phyloP scores from a whole-genome alignment of 306 rosid species.

The Sicyos baderoa region DNA sequence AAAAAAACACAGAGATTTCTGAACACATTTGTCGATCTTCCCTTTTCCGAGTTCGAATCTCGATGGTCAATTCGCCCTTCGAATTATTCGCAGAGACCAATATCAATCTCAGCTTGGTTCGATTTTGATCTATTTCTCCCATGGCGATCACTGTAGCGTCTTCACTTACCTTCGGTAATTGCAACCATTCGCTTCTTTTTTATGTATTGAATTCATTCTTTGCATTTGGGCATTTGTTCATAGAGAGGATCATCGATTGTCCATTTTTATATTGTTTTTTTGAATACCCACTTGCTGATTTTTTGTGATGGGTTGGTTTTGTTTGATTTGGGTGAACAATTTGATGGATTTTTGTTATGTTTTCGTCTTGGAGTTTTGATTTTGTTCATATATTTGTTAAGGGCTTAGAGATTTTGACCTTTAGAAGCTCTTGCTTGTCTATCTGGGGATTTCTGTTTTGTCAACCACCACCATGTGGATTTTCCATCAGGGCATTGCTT shows the following conservation, averaged over 20 bases:
- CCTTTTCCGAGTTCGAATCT: neutral
- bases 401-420: neutral
- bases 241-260: neutral
- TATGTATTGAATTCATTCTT: neutral
- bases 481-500: neutral
- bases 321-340: neutral
- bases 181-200: neutral
- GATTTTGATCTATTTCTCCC: slow-evolving; percentile 13
- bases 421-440: slow-evolving; percentile 13
- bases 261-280: neutral
- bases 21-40: neutral
- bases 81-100: neutral
- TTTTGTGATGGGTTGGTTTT: neutral
- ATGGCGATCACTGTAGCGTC: slow-evolving; percentile 36
- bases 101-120: neutral
- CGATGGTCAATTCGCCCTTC: neutral
- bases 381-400: neutral
- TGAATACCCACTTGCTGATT: neutral
- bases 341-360: neutral
- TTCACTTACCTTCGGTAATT: slow-evolving; percentile 38
- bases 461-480: neutral
- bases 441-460: neutral
- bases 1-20: neutral
- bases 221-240: neutral
- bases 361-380: neutral